Evolutionary conservation across 768 basidiomycete genomes (phyloP).

Genomic region (Boletellus ananiceps): DNA sequence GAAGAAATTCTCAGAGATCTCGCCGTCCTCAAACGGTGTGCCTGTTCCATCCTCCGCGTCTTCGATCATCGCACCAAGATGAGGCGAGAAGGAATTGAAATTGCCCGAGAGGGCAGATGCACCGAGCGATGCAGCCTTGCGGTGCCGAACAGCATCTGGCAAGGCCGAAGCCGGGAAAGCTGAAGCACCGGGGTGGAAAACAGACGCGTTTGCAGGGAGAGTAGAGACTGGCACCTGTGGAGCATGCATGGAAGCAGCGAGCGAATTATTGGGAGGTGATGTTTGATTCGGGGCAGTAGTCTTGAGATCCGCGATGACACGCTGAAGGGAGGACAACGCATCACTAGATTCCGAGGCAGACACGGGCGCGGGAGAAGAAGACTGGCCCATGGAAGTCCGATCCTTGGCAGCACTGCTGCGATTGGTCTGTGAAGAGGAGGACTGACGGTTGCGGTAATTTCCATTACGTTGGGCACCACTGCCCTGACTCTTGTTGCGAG

Average conservation of each 20-base stretch:
- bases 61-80: conserved; percentile 81
- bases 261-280: conserved; percentile 36
- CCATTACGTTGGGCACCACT: conserved; percentile 42
- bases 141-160: conserved; percentile 60
- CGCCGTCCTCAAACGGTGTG: conserved; percentile 66
- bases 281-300: conserved; percentile 59
- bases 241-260: conserved; percentile 42
- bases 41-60: conserved; percentile 63
- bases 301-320: conserved; percentile 92
- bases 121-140: conserved; percentile 77
- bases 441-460: conserved; percentile 52
- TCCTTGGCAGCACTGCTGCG: conserved; percentile 50
- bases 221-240: conserved; percentile 45
- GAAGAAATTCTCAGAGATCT: conserved; percentile 60
- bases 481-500: conserved; percentile 52
- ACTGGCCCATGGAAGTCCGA: conserved; percentile 36
- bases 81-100: conserved; percentile 71
- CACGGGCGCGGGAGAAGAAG: conserved; percentile 44
- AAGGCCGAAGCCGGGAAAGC: conserved; percentile 45
- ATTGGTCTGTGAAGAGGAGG: conserved; percentile 54
- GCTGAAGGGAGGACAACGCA: conserved; percentile 82
- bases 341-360: conserved; percentile 65
- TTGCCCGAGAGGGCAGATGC: conserved; percentile 51
- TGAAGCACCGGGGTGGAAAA: conserved; percentile 68
- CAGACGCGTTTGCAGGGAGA: conserved; percentile 62